Evolutionary conservation across 345 rosid genomes (phyloP).

Genomic region (Turritis glabra): DNA sequence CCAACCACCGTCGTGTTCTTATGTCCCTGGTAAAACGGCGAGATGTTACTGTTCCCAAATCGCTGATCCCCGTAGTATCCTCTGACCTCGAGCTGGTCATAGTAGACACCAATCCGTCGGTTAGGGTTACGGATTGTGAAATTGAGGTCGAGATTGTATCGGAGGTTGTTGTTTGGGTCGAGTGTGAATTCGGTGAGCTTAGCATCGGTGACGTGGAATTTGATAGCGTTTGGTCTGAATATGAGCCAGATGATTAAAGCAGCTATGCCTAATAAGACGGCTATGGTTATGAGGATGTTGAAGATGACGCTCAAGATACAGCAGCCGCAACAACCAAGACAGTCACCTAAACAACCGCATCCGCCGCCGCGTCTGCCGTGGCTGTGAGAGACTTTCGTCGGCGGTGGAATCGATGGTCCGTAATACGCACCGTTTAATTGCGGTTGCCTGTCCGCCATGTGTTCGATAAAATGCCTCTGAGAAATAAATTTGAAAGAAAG

Average conservation of each 20-base stretch:
- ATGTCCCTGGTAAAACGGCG: conserved; percentile 74
- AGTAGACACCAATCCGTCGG: conserved; percentile 55
- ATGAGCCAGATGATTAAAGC: conserved; percentile 62
- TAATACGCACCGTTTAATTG: conserved; percentile 66
- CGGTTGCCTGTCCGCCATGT: conserved; percentile 59
- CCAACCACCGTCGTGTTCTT: conserved; percentile 63
- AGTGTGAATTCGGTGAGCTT: conserved; percentile 49
- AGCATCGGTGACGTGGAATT: conserved; percentile 55
- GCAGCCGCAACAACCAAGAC: conserved; percentile 49
- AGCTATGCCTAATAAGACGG: conserved; percentile 45
- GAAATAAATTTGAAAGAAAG: too few species aligned
- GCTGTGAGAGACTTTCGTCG: conserved; percentile 46
- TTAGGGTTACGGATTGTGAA: conserved; percentile 66
- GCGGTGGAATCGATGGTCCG: conserved; percentile 68
- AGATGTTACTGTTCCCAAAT: conserved; percentile 12
- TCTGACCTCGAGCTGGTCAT: conserved; percentile 49
- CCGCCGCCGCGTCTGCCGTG: conserved; percentile 42
- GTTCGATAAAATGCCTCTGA: conserved; percentile 2
- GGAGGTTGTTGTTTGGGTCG: conserved; percentile 42
- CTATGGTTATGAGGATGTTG: conserved; percentile 47
- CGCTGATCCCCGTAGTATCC: conserved; percentile 49
- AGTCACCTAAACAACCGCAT: conserved; percentile 38
- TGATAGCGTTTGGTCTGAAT: conserved; percentile 58
- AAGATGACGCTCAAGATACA: conserved; percentile 58
- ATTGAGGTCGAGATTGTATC: conserved; percentile 48